These are phyloP conservation scores for Leishmania arabica DNA, from an alignment of 208 protist species.

Conservation along the genomic window DNA sequence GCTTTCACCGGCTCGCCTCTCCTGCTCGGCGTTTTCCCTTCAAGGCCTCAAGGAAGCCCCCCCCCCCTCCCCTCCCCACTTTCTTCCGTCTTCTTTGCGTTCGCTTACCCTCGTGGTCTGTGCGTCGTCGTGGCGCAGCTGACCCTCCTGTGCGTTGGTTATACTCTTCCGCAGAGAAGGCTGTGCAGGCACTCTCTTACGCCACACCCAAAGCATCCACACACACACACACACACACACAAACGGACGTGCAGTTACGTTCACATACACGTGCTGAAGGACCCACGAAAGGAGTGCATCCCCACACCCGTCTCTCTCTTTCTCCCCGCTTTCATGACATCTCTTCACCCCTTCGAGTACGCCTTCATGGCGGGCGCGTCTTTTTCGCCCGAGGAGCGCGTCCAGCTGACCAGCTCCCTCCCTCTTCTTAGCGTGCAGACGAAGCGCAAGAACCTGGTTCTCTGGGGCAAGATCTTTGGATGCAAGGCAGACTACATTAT, in stretches of 20 bases:
- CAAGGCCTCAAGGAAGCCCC: too few species aligned
- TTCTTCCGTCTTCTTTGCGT: neutral
- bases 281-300: neutral
- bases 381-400: conserved; percentile 66
- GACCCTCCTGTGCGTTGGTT: neutral
- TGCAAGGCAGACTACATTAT: conserved; percentile 87
- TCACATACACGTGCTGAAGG: neutral
- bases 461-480: conserved; percentile 89
- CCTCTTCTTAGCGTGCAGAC: conserved; percentile 65
- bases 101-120: neutral
- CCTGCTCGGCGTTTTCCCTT: neutral
- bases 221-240: neutral
- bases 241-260: neutral
- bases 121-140: neutral
- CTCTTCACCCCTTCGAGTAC: conserved; percentile 60
- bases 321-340: conserved; percentile 31
- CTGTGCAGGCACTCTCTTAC: neutral
- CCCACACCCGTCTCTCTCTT: neutral
- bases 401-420: conserved; percentile 71
- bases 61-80: too few species aligned
- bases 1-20: neutral
- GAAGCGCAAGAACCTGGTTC: conserved; percentile 60
- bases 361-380: conserved; percentile 40
- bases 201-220: neutral
- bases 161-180: neutral